Conservation (phyloP, 768 basidiomycete species). For the Pholiota conissans region DNA sequence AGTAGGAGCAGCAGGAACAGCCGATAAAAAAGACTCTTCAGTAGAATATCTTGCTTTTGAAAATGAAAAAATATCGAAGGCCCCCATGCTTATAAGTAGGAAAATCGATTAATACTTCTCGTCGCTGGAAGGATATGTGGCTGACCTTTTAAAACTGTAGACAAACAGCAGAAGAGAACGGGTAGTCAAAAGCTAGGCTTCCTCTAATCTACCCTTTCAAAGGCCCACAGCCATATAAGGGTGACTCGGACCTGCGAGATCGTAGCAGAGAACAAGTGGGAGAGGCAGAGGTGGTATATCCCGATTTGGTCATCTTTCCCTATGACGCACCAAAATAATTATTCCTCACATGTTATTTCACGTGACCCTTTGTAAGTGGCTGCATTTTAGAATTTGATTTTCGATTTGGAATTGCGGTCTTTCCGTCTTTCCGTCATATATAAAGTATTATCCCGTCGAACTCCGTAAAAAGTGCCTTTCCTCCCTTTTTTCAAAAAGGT, state of each 20-base stretch:
- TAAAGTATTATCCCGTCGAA: background rate
- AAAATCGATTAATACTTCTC: background rate
- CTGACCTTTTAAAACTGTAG: background rate
- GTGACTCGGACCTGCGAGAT: background rate
- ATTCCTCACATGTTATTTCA: background rate
- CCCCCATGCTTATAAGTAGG: slow-evolving; percentile 12
- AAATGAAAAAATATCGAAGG: slow-evolving; percentile 14
- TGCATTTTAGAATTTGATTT: background rate
- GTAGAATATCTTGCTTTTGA: background rate
- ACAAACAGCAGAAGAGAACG: background rate
- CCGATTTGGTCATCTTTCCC: background rate
- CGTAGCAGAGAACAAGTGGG: background rate
- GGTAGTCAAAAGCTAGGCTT: background rate
- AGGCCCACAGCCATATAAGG: slow-evolving; percentile 7
- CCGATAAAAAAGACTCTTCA: background rate
- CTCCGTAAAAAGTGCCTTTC: background rate
- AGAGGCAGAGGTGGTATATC: background rate
- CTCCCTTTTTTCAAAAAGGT: background rate
- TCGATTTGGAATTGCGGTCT: background rate
- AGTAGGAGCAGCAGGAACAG: background rate
- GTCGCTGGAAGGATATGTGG: background rate
- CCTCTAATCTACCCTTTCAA: background rate
- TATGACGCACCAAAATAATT: background rate
- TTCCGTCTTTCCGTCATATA: background rate
- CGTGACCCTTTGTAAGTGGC: too few species aligned